Evolutionary conservation across 495 filamentous ascomycete genomes (phyloP).

Genomic region (Tuber umbilicatum): DNA sequence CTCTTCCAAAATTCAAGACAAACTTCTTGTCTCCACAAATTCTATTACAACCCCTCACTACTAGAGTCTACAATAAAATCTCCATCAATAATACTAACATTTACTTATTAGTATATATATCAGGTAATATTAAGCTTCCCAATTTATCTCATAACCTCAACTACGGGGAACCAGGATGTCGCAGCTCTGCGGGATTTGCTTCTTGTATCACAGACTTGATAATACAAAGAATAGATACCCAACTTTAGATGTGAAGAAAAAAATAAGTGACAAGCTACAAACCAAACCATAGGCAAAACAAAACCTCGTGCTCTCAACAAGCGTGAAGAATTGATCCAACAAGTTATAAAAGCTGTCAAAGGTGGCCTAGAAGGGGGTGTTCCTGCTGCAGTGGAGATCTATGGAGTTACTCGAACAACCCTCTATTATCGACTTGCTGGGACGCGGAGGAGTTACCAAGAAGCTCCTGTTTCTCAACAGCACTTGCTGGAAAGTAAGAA

Average conservation of each 20-base stretch:
- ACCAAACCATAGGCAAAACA: neutral
- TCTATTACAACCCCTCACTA: too few species aligned
- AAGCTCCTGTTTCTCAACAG: neutral
- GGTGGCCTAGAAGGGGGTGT: neutral
- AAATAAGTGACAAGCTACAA: neutral
- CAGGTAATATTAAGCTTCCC: too few species aligned
- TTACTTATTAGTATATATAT: too few species aligned
- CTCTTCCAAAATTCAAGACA: too few species aligned
- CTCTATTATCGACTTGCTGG: slow-evolving; percentile 1
- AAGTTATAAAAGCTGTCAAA: slow-evolving; percentile 1
- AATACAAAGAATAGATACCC: neutral
- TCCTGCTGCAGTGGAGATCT: slow-evolving; percentile 6
- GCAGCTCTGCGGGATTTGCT: neutral
- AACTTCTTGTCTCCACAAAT: too few species aligned
- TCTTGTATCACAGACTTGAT: neutral
- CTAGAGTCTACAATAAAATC: too few species aligned
- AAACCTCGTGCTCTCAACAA: neutral
- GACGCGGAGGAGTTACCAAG: neutral
- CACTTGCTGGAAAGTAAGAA: neutral
- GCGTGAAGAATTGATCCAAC: slow-evolving; percentile 6
- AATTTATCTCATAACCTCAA: too few species aligned
- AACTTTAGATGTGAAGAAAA: neutral
- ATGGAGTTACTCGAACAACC: slow-evolving; percentile 2
- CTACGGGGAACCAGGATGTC: neutral
- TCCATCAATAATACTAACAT: too few species aligned